Percentiles rank a stretch among this genome's conserved stretches.
phyloP scores from a whole-genome alignment of 306 rosid genomes.

The Cucumis cinereus region DNA sequence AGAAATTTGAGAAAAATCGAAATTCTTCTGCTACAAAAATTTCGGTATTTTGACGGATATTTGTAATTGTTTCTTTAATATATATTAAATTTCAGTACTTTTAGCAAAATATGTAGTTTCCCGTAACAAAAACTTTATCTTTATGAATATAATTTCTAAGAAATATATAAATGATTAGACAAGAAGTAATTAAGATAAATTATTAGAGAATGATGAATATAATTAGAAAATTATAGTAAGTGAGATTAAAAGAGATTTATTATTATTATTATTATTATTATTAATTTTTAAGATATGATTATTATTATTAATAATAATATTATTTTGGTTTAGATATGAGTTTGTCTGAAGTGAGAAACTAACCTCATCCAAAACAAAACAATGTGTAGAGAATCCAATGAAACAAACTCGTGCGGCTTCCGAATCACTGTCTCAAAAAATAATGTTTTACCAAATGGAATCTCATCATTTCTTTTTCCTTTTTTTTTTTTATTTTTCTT shows the following conservation, averaged over 20 bases:
- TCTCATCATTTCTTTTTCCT: neutral
- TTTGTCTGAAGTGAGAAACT: neutral
- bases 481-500: neutral
- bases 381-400: slow-evolving; percentile 4
- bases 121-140: no score
- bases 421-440: neutral
- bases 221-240: neutral
- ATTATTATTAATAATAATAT: neutral
- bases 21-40: no score
- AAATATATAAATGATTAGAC: neutral
- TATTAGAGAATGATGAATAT: neutral
- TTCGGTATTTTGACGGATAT: no score
- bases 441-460: neutral
- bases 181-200: neutral
- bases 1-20: no score
- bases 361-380: slow-evolving; percentile 9
- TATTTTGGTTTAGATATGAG: neutral
- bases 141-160: no score
- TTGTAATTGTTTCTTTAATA: no score
- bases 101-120: no score
- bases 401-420: slow-evolving; percentile 8
- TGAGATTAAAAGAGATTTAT: neutral
- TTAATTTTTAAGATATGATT: neutral
- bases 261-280: no score
- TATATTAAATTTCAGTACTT: no score